Base-by-base conservation (phyloP, 2,329 filamentous ascomycete species). In the Fusarium kyushuense region DNA sequence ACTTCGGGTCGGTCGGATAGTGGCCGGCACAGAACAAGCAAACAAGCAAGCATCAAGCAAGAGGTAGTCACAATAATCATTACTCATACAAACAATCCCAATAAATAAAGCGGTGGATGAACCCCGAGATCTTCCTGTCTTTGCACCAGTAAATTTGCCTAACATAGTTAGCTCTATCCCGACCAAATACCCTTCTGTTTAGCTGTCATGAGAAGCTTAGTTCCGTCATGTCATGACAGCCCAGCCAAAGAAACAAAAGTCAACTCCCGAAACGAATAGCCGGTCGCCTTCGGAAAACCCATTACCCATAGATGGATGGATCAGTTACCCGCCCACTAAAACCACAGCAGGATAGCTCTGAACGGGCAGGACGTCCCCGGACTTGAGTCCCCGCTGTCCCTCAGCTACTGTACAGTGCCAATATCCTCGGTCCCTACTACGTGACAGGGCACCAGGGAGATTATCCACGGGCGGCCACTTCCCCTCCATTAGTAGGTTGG, bases 181-280 rank as follows among this genome's bases (percentile, higher is more conserved):
- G 38, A n/a, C 36, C 19, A 56, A 29, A 41, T 33, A 9, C 12
- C 19, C 23, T 30, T 23, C 33, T 38, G 35, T 49, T 23, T 48
- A 45, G 35, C 27, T 41, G 55, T 68, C 54, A 64, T 64, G 60
- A 64, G 46, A 42, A 58, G 60, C 25, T 17, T 25, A 36, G 36
- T 35, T 59, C 69, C 55, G 45, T 60, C 71, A 60, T 65, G 64
- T 63, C 61, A 68, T 63, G 65, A 67, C 57, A 62, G 21, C 38
- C 23, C 57, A 62, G 21, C 38, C 23, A 19, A 19, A 38, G n/a
- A 17, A 23, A 17, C 14, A 41, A 11, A 16, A 59, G 53, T 43
- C 53, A 73, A 73, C 64, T 73, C 71, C 71, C 71, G 69, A 71
- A 69, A 69, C 57, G 55, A 73, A 71, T 62, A 73, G 71, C 71